Evolutionary conservation across 768 basidiomycete genomes (phyloP).

Genomic region (Trametes coccinea): DNA sequence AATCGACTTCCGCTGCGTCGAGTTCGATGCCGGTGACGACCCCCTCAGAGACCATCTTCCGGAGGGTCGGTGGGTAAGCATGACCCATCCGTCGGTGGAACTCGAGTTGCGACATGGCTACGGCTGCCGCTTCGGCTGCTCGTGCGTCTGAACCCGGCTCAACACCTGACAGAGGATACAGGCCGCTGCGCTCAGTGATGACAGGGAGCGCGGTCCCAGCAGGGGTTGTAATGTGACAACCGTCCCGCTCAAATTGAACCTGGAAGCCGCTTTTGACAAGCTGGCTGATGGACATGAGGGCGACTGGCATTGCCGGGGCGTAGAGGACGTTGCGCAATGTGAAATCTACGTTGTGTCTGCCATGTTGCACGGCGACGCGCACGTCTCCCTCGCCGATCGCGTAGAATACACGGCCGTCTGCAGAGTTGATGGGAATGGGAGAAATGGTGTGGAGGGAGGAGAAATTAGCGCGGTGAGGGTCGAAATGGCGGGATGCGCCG

Average conservation of each 20-base stretch:
- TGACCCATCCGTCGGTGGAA: slow-evolving; percentile 21
- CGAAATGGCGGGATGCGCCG: slow-evolving; percentile 21
- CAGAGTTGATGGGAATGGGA: slow-evolving; percentile 15
- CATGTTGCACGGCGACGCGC: background rate
- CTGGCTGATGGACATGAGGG: slow-evolving; percentile 15
- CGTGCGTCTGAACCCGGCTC: background rate
- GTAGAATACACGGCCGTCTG: slow-evolving; percentile 23
- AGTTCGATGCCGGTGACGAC: slow-evolving; percentile 13
- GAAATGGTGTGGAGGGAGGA: slow-evolving; percentile 9
- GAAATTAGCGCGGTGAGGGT: slow-evolving; percentile 17
- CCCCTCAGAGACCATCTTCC: slow-evolving; percentile 1
- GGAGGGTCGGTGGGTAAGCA: slow-evolving; percentile 5
- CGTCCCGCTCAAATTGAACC: background rate
- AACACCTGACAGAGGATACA: slow-evolving; percentile 1
- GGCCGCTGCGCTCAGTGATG: background rate
- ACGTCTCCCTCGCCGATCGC: slow-evolving; percentile 24
- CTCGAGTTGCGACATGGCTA: slow-evolving; percentile 1
- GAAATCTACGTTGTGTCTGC: background rate
- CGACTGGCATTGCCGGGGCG: slow-evolving; percentile 18
- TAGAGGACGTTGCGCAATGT: slow-evolving; percentile 15
- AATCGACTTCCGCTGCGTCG: background rate
- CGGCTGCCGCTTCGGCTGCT: background rate
- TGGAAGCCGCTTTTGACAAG: slow-evolving; percentile 9
- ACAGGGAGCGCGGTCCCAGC: background rate
- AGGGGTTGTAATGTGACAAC: slow-evolving; percentile 4